phyloP scores from a whole-genome alignment of 139 green algal species.

The Tetradesmus obliquus region DNA sequence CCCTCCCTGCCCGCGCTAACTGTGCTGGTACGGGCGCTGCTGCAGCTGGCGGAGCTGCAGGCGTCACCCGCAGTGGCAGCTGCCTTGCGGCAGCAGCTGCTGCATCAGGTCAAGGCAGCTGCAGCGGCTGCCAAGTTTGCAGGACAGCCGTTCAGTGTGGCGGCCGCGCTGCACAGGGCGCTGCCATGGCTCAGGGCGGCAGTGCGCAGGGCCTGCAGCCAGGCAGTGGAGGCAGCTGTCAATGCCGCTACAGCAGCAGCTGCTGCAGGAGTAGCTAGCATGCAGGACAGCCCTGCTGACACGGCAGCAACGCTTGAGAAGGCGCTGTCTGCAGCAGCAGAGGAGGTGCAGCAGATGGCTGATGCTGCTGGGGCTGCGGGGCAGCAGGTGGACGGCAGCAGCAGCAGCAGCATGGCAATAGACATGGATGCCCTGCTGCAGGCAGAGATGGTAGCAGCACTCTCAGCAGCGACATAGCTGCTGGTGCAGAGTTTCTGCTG shows the following conservation, averaged over 20 bases:
- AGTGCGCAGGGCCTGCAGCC: not conserved
- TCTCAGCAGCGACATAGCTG: not conserved
- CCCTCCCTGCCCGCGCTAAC: not conserved
- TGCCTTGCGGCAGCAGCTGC: not conserved
- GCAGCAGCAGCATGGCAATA: not conserved
- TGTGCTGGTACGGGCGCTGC: not conserved
- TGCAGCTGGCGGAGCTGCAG: not conserved
- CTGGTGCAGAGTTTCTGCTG: too few relatives aligned
- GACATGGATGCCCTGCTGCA: slow-evolving; percentile 1
- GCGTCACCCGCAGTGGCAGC: not conserved
- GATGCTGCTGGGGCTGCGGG: not conserved
- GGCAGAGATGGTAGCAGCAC: not conserved
- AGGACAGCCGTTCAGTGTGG: not conserved
- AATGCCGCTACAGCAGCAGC: not conserved
- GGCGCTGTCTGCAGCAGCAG: not conserved
- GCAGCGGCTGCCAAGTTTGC: not conserved
- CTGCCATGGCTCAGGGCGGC: not conserved
- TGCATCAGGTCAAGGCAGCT: slow-evolving; percentile 13
- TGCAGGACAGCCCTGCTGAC: not conserved
- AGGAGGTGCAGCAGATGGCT: not conserved
- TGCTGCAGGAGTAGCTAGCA: not conserved
- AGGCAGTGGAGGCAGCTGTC: not conserved
- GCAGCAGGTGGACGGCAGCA: not conserved
- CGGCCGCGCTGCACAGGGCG: not conserved
- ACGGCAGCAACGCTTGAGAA: not conserved